Percentiles rank a stretch among this genome's conserved stretches.
Conservation (phyloP, 257 asterid genomes). For the Marsdenia floribunda region DNA sequence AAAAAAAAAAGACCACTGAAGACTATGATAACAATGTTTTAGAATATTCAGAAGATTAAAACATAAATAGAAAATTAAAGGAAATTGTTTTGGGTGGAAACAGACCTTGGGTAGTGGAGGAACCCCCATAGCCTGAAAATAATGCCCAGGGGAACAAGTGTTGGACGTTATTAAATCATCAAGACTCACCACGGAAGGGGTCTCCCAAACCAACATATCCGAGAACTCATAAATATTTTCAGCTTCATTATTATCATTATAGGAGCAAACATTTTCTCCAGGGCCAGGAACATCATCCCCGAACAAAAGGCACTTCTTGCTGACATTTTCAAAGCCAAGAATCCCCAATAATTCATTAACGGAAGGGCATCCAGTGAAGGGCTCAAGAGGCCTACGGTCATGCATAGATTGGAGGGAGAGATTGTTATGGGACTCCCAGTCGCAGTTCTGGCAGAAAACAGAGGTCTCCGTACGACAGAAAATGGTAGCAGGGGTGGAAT, state of each 20-base stretch:
- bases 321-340: slow-evolving; percentile 73
- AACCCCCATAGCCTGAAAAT: slow-evolving; percentile 78
- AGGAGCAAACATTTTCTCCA: not conserved
- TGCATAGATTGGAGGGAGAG: slow-evolving; percentile 33
- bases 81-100: not conserved
- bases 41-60: not conserved
- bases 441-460: slow-evolving; percentile 89
- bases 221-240: slow-evolving; percentile 36
- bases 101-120: slow-evolving; percentile 95
- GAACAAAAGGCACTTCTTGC: slow-evolving; percentile 34
- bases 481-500: slow-evolving; percentile 65
- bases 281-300: slow-evolving; percentile 7
- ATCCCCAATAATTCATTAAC: slow-evolving; percentile 48
- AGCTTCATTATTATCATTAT: slow-evolving; percentile 13
- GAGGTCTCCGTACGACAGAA: slow-evolving; percentile 58
- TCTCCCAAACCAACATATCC: slow-evolving; percentile 80
- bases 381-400: slow-evolving; percentile 80
- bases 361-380: slow-evolving; percentile 70
- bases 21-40: not conserved
- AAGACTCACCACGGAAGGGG: slow-evolving; percentile 61
- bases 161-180: slow-evolving; percentile 61
- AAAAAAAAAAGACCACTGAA: not conserved
- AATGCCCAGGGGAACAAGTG: slow-evolving; percentile 33
- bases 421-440: slow-evolving; percentile 70
- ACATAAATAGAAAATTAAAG: not conserved